Evolutionary conservation across 2,329 filamentous ascomycete species (phyloP).

Genomic region (Fusarium oligoseptatum): DNA sequence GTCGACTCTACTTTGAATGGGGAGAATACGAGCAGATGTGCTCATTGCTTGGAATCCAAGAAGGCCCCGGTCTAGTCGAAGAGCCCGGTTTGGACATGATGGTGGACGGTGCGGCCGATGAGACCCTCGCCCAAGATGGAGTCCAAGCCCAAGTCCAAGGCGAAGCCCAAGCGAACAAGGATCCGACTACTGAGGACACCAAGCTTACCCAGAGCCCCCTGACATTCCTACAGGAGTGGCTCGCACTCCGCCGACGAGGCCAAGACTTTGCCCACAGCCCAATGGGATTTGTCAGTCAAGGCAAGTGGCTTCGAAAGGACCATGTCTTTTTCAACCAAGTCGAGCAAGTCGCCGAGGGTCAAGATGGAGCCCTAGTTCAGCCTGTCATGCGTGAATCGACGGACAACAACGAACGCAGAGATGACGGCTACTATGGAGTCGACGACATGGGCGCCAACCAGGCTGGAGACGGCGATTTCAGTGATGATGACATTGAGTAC

Average conservation of each 20-base stretch:
- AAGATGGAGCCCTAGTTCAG: constrained; percentile 12
- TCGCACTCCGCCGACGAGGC: constrained; percentile 64
- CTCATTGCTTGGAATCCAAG: constrained; percentile 49
- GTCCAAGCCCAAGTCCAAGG: background rate
- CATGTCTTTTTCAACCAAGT: constrained; percentile 65
- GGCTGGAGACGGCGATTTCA: constrained; percentile 32
- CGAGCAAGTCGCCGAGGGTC: background rate
- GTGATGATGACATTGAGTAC: constrained; percentile 42
- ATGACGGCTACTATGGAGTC: constrained; percentile 40
- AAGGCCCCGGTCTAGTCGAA: background rate
- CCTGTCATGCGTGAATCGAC: constrained; percentile 7
- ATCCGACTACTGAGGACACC: background rate
- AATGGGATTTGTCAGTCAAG: constrained; percentile 69
- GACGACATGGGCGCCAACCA: constrained; percentile 47
- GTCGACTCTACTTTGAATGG: constrained; percentile 70
- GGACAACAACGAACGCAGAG: constrained; percentile 4
- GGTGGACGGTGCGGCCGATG: background rate
- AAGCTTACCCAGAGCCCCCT: constrained; percentile 49
- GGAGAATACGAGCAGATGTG: constrained; percentile 57
- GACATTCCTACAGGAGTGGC: constrained; percentile 69
- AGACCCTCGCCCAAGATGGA: background rate
- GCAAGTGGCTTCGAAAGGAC: constrained; percentile 59
- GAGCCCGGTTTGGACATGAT: background rate
- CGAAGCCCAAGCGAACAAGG: background rate
- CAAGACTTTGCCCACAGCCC: constrained; percentile 71